Conservation (phyloP, 345 rosid species). For the Linum trigynum region DNA sequence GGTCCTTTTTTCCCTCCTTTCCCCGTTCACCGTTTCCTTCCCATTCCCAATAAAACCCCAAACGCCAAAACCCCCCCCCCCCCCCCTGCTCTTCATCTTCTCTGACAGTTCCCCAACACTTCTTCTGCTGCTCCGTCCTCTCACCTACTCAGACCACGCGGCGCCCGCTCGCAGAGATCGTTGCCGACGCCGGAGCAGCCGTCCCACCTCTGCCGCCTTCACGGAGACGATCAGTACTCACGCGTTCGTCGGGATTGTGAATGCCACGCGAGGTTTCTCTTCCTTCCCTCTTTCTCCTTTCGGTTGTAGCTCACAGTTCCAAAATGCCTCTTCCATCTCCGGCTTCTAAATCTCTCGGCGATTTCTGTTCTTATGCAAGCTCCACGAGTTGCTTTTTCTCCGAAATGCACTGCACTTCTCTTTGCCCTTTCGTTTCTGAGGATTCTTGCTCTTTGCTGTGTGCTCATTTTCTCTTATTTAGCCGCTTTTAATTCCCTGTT, state of each 20-base stretch:
- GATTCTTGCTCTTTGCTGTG: not conserved
- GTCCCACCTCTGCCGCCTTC: not conserved
- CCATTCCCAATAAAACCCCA: not conserved
- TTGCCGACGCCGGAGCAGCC: not conserved
- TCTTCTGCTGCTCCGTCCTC: not conserved
- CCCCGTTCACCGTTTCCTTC: not conserved
- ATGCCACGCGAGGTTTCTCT: not conserved
- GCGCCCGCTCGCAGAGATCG: not conserved
- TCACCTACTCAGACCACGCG: not conserved
- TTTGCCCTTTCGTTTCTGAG: not conserved
- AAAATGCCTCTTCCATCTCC: not conserved
- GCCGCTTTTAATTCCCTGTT: not conserved
- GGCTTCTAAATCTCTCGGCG: not conserved
- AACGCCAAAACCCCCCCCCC: not conserved
- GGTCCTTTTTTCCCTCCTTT: no score
- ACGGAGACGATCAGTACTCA: not conserved
- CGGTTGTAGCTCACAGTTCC: not conserved
- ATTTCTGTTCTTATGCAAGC: not conserved
- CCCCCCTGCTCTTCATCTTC: not conserved
- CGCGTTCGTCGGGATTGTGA: not conserved
- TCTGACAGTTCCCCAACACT: not conserved
- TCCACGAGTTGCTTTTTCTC: not conserved
- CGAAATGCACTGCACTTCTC: not conserved
- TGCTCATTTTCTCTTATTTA: no score
- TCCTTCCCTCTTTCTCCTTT: not conserved